Base-by-base conservation (phyloP, 306 rosid species). In the Pachyrhizus erosus region DNA sequence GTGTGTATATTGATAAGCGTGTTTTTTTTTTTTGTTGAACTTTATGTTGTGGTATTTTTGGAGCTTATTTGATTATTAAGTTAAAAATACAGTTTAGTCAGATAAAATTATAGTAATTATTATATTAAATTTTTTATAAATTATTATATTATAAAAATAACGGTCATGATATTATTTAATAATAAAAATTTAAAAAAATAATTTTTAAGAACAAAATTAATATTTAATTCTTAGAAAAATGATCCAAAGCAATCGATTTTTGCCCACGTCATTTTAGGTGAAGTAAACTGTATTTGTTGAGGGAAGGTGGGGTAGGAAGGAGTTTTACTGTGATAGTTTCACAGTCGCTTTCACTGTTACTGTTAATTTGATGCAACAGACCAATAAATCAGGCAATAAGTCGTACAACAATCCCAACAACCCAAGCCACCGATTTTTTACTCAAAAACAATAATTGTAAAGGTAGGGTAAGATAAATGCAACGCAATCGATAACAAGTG, bases 381-480 rank as follows among this genome's bases (percentile, higher is more conserved):
- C 61, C 27, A 24, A 51, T 0, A 10, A 29, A 1, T 40, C 7
- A 48, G 33, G 23, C 57, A 70, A 42, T 34, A 64, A 64, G 75
- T 62, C 66, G 77, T 33, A 42, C 82, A 46, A 69, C 66, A 31
- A 33, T 73, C 46, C 39, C 75, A 84, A 78, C 82, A 6, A 75
- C 84, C 70, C 2, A 17, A 54, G 9, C 66, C 66, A 73, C 58
- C 52, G 3, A 40, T 70, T 66, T 80, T 26, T 1, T 11, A 23
- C 29, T 40, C 12, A 14, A 29, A 78, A 72, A 62, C 52, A 78
- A 78, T 55, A 57, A 84, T 84, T 43, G 61, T 24, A 3, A 67
- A 33, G 57, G 83, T 61, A 48, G 31, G 60, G 60, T 51, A 65
- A 37, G 70, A 3, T 48, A 49, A 26, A 39, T 71, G 86, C 26